Base-by-base conservation (phyloP, 2,329 filamentous ascomycete genomes). In the Hymenoscyphus occultus region DNA sequence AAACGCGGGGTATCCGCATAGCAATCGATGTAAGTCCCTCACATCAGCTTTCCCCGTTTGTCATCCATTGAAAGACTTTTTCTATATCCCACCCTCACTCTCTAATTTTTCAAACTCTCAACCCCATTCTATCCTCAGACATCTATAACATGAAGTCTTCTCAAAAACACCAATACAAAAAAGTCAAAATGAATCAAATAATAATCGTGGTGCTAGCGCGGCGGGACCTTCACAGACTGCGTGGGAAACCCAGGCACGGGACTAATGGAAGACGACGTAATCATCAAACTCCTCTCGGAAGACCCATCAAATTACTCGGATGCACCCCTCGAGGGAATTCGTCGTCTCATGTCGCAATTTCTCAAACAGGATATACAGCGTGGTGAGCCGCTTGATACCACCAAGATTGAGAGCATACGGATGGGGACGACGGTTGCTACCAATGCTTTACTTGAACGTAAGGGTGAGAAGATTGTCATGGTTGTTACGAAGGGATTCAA, bases 161-260 rank as follows among this genome's bases (percentile, higher is more conserved):
- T 28, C 14, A 51, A 4, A 12, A 12, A 22, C 22, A 10, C 1
- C 5, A 51, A 28, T 10, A 51, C 12, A 51, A 22, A 22, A 22
- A n/a, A 12, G 13, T 1, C 10, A 51, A 51, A 51, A 51, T 51
- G 45, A 51, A 22, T n/a, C 45, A 51, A 35, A 35, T 32, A 35
- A 19, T 51, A 54, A 59, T 35, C 19, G 39, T 31, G 2, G 9
- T 39, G 19, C 31, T 69, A 87, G 82, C 88, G 93, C 67, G 93
- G 93, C 70, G 93, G 93, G 65, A 96, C 93, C 35, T 97, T 97
- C 76, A 97, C 93, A 48, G 93, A 97, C 78, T 96, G 92, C 75
- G 90, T 96, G 22, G 92, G 92, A 69, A 94, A 93, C 72, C 85
- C 90, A 5, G 87, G 84, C 72, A 88, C 82, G 70, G 90, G 83